Conservation (phyloP, 2,329 filamentous ascomycete species). For the Xylaria sp. region DNA sequence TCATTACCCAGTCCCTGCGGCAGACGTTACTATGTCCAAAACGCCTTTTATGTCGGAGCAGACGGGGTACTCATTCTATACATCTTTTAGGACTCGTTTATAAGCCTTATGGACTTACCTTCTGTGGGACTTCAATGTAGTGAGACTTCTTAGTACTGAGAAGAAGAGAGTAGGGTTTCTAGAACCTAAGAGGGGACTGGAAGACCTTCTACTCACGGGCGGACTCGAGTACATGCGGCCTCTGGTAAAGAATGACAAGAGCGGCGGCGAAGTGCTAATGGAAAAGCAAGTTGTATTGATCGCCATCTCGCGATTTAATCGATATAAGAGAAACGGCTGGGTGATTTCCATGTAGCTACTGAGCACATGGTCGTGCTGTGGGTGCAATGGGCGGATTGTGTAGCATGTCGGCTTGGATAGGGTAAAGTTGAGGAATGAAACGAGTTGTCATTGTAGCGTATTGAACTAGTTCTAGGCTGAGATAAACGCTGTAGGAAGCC, state of each 20-base stretch:
- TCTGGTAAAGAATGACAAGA: not conserved
- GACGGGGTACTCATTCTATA: too few species aligned
- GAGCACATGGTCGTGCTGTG: not conserved
- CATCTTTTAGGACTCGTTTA: too few species aligned
- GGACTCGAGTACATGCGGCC: too few species aligned
- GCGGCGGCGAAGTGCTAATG: not conserved
- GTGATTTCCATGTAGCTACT: not conserved
- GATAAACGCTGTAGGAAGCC: not conserved
- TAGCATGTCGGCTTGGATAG: not conserved
- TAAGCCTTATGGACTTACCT: too few species aligned
- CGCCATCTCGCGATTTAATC: not conserved
- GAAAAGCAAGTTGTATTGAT: not conserved
- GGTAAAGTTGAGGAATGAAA: not conserved
- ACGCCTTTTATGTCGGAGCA: too few species aligned
- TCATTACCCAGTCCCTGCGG: too few species aligned
- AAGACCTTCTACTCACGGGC: not conserved
- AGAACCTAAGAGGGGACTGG: not conserved
- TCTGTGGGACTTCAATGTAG: too few species aligned
- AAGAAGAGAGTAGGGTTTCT: not conserved
- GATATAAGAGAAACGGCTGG: not conserved
- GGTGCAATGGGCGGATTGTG: not conserved
- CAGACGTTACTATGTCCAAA: too few species aligned
- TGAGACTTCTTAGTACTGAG: not conserved
- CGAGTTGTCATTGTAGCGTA: not conserved
- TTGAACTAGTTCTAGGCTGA: slow-evolving; percentile 1